A percentile compares a stretch with the other conserved stretches of the same genome.
phyloP scores from a whole-genome alignment of 306 rosid species.

The Cucurbita pepo region DNA sequence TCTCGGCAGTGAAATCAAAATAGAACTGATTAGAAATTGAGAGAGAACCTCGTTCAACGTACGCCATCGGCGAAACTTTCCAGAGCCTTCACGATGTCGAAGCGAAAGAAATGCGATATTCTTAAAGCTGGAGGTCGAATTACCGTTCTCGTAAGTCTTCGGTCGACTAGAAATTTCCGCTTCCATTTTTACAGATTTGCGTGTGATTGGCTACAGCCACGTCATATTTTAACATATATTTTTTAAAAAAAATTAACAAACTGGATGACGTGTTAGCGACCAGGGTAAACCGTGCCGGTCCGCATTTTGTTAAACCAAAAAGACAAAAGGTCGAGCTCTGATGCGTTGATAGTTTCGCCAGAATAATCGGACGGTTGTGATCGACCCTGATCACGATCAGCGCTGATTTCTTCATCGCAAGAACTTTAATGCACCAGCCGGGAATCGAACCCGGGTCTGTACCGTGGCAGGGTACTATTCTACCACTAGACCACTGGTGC shows the following conservation, averaged over 20 bases:
- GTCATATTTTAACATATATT: neutral
- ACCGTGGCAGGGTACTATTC: slow-evolving; percentile 75
- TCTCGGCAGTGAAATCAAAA: neutral
- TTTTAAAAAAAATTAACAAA: neutral
- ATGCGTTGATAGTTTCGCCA: too few relatives aligned
- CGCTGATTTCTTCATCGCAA: too few relatives aligned
- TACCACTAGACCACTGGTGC: slow-evolving; percentile 98
- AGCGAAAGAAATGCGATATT: neutral
- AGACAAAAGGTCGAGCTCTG: too few relatives aligned
- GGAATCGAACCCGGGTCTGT: slow-evolving; percentile 43
- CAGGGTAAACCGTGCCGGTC: neutral
- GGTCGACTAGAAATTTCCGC: neutral
- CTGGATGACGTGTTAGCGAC: neutral
- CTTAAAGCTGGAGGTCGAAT: neutral
- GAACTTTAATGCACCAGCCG: slow-evolving; percentile 17
- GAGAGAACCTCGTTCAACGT: slow-evolving; percentile 32
- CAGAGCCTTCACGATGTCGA: slow-evolving; percentile 3
- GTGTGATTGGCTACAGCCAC: neutral
- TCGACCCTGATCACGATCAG: too few relatives aligned
- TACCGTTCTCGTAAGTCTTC: neutral
- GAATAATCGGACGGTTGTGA: too few relatives aligned
- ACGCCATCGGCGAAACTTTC: slow-evolving; percentile 21
- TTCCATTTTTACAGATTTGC: neutral
- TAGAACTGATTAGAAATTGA: neutral
- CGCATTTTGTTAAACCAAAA: too few relatives aligned